Evolutionary conservation across 306 rosid genomes (phyloP).

Genomic region (Prunus armeniaca): DNA sequence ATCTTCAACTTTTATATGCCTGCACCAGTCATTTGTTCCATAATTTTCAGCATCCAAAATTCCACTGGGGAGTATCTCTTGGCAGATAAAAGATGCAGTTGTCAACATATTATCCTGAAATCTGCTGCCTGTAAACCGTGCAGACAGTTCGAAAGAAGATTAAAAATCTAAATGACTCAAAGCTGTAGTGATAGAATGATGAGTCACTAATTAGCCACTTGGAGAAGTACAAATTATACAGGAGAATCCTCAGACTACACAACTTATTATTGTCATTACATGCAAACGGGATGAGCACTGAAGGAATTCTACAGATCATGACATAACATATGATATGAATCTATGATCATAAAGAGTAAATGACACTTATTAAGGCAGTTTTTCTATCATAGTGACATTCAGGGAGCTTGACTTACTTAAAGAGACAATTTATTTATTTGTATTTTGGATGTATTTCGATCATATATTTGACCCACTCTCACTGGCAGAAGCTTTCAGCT

Average conservation of each 20-base stretch:
- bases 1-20: conserved; percentile 49
- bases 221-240: not conserved
- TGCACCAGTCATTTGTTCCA: conserved; percentile 44
- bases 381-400: not conserved
- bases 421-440: not conserved
- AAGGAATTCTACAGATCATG: not conserved
- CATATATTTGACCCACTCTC: not conserved
- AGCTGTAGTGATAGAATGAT: conserved; percentile 5
- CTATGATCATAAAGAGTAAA: not conserved
- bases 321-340: not conserved
- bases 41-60: conserved; percentile 39
- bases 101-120: conserved; percentile 45
- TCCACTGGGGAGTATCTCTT: conserved; percentile 55
- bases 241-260: not conserved
- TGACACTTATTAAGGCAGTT: not conserved
- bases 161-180: conserved; percentile 8
- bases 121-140: conserved; percentile 49
- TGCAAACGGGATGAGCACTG: not conserved
- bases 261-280: not conserved
- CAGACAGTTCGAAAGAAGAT: conserved; percentile 6
- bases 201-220: not conserved
- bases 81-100: conserved; percentile 59
- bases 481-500: not conserved
- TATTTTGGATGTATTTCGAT: not conserved
- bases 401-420: not conserved